Percentiles rank a stretch among this genome's conserved stretches.
Conservation (phyloP, 805 yeast genomes). For the Myxozyma vanderwaltii region DNA sequence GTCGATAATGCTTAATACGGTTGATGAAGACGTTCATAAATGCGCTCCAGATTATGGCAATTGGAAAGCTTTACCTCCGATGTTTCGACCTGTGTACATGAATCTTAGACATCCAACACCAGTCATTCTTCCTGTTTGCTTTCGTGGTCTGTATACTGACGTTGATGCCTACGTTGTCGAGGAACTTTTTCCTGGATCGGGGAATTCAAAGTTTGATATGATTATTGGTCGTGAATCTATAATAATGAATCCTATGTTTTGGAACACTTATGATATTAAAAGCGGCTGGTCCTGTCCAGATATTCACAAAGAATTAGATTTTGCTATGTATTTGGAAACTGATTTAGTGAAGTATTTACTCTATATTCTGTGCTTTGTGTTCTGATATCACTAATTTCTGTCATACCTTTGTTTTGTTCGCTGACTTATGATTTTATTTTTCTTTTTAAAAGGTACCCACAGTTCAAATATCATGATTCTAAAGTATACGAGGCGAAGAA, state of each 20-base stretch:
- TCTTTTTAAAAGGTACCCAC: neutral
- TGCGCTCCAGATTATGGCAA: neutral
- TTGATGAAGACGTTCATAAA: neutral
- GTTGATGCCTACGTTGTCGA: conserved; percentile 7
- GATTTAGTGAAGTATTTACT: neutral
- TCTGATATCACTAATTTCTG: neutral
- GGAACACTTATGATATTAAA: conserved; percentile 9
- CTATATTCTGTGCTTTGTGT: neutral
- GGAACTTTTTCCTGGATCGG: conserved; percentile 18
- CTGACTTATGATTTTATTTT: neutral
- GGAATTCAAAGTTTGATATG: conserved; percentile 13
- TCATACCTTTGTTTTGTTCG: neutral
- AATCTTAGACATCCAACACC: neutral
- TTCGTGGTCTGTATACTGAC: neutral
- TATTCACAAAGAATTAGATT: neutral
- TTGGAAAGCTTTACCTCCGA: neutral
- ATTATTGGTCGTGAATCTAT: conserved; percentile 13
- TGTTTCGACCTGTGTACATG: neutral
- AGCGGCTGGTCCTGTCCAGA: conserved; percentile 17
- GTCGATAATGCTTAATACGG: neutral
- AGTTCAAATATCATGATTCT: neutral
- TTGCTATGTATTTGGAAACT: neutral
- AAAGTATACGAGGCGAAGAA: neutral
- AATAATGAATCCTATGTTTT: neutral
- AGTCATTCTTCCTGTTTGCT: neutral